Conservation (phyloP, 371 early-diverging fungal genomes). For the Mucor plumbeus region DNA sequence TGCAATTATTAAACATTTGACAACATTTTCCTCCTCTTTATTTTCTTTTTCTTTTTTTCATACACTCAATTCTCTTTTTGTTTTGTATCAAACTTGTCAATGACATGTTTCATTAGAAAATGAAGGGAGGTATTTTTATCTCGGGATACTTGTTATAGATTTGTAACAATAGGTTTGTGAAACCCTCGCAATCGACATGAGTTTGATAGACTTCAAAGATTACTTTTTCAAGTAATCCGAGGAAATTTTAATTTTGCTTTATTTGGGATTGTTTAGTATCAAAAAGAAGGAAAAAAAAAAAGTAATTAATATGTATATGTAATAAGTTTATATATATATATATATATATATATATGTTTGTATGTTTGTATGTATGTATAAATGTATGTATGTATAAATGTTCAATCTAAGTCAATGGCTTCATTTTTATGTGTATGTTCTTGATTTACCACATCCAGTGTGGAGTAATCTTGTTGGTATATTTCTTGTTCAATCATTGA, state of each 20-base stretch:
- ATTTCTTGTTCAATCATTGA: not conserved
- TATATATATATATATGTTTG: not conserved
- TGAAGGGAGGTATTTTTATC: not conserved
- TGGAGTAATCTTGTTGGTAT: not conserved
- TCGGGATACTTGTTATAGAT: constrained; percentile 13
- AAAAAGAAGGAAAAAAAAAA: not conserved
- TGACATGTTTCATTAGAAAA: constrained; percentile 16
- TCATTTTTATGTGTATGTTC: not conserved
- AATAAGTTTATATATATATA: not conserved
- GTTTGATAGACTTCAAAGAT: not conserved
- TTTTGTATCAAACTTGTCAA: constrained; percentile 16
- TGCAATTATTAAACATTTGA: not conserved
- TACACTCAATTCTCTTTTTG: not conserved
- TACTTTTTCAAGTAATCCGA: not conserved
- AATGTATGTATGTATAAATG: not conserved
- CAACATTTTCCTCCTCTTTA: not conserved
- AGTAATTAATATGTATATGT: not conserved
- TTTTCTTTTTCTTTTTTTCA: not conserved
- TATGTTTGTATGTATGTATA: not conserved
- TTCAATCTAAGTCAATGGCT: not conserved
- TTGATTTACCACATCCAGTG: not conserved
- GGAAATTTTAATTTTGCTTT: constrained; percentile 3
- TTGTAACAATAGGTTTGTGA: constrained; percentile 13
- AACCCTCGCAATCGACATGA: constrained; percentile 16
- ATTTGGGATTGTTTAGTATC: constrained; percentile 4